phyloP scores from a whole-genome alignment of 805 yeast genomes.

The Yamadazyma ubonensis region DNA sequence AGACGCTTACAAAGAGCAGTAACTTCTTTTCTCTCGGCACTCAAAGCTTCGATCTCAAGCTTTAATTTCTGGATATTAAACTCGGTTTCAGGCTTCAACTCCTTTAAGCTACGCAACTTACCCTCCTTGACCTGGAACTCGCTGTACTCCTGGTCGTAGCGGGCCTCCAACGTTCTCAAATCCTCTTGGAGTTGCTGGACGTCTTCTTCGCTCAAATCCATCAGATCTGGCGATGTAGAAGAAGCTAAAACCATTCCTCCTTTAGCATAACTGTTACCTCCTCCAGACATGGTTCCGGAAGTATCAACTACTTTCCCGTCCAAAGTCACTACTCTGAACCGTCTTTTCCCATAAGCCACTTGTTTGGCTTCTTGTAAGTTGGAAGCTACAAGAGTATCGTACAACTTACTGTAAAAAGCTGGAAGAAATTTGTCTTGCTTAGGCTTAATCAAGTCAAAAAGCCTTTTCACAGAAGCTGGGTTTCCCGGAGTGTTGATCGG shows the following conservation, averaged over 20 bases:
- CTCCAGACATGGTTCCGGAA: conserved; percentile 96
- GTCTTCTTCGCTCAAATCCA: conserved; percentile 54
- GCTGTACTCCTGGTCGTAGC: conserved; percentile 47
- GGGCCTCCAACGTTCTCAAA: conserved; percentile 51
- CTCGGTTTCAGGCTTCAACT: conserved; percentile 70
- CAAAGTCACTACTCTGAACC: conserved; percentile 88
- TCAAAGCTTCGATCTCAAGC: conserved; percentile 64
- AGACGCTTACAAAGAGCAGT: conserved; percentile 43
- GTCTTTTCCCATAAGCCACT: conserved; percentile 78
- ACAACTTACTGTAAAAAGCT: conserved; percentile 85
- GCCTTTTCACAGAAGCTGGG: conserved; percentile 64
- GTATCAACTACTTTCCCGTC: conserved; percentile 91
- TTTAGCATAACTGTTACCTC: conserved; percentile 67
- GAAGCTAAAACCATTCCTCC: conserved; percentile 74
- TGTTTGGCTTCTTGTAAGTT: conserved; percentile 76
- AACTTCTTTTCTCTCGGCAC: conserved; percentile 51
- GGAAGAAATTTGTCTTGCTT: conserved; percentile 67
- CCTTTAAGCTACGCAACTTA: conserved; percentile 57
- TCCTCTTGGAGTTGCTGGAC: conserved; percentile 54
- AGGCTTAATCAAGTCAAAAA: conserved; percentile 79
- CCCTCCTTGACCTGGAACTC: conserved; percentile 59
- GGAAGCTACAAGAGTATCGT: conserved; percentile 83
- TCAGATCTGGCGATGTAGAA: conserved; percentile 20
- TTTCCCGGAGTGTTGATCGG: conserved; percentile 67
- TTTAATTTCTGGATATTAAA: conserved; percentile 54